Evolutionary conservation across 2,329 filamentous ascomycete genomes (phyloP).

Genomic region (Nemania bipapillata): DNA sequence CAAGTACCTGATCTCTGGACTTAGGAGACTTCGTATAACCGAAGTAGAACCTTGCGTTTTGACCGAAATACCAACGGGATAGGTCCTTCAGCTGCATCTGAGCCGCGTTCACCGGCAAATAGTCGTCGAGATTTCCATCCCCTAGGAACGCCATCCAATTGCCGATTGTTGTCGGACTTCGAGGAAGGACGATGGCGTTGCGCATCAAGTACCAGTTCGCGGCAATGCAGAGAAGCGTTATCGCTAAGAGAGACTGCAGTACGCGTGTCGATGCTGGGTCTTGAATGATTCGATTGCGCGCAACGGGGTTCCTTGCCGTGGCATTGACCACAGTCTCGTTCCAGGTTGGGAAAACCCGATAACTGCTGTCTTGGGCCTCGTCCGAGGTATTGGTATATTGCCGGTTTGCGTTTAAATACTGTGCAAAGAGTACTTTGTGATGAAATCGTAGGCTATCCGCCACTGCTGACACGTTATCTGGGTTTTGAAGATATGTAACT

Average conservation of each 20-base stretch:
- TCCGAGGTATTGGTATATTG: neutral
- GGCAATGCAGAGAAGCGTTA: conserved; percentile 8
- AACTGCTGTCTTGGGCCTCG: neutral
- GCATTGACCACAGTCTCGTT: conserved; percentile 5
- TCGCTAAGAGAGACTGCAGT: conserved; percentile 18
- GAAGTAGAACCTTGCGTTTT: conserved; percentile 13
- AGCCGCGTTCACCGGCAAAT: conserved; percentile 1
- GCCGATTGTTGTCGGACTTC: conserved; percentile 19
- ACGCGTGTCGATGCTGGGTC: conserved; percentile 17
- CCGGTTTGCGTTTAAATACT: neutral
- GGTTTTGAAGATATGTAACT: neutral
- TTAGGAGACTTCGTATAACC: conserved; percentile 6
- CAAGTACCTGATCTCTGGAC: conserved; percentile 7
- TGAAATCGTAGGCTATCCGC: neutral
- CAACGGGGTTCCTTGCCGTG: conserved; percentile 8
- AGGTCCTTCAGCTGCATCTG: conserved; percentile 12
- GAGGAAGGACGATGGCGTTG: conserved; percentile 13
- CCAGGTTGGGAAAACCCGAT: neutral
- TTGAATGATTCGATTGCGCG: conserved; percentile 14
- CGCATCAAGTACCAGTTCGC: conserved; percentile 23
- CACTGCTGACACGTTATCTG: neutral
- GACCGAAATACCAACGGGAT: conserved; percentile 22
- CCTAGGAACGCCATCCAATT: conserved; percentile 24
- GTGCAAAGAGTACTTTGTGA: neutral
- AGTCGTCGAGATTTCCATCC: conserved; percentile 12